phyloP scores from a whole-genome alignment of 768 basidiomycete species.

The Trametes coccinea region DNA sequence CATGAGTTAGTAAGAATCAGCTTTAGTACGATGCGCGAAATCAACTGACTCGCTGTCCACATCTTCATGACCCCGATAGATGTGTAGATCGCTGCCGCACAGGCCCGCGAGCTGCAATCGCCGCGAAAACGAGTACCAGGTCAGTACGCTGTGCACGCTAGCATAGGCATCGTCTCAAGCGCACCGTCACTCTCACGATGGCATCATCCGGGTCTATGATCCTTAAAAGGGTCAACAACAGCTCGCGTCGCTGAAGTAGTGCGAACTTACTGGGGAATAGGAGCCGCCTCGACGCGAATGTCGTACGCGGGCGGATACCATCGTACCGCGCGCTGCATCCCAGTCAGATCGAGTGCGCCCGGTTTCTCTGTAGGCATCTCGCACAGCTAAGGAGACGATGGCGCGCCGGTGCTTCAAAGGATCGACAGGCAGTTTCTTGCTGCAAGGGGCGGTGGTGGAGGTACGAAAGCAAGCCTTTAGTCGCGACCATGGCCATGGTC shows the following conservation, averaged over 20 bases:
- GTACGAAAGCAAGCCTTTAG: too few species aligned
- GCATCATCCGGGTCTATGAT: slow-evolving; percentile 76
- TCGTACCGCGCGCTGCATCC: slow-evolving; percentile 46
- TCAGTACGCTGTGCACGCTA: too few species aligned
- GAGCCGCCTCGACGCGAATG: slow-evolving; percentile 64
- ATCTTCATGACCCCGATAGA: slow-evolving; percentile 65
- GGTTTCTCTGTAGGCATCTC: neutral
- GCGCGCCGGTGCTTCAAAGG: too few species aligned
- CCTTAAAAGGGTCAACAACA: slow-evolving; percentile 36
- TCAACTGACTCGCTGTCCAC: slow-evolving; percentile 52
- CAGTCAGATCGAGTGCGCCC: neutral
- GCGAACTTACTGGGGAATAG: slow-evolving; percentile 49
- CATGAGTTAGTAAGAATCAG: neutral
- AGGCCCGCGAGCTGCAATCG: slow-evolving; percentile 58
- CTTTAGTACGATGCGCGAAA: neutral
- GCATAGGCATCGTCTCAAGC: slow-evolving; percentile 14
- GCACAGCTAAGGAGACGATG: too few species aligned
- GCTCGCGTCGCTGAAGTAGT: neutral
- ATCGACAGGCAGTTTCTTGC: too few species aligned
- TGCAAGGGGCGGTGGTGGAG: too few species aligned
- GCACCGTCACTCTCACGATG: slow-evolving; percentile 71
- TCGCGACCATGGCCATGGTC: too few species aligned
- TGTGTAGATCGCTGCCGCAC: slow-evolving; percentile 75
- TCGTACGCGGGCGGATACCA: slow-evolving; percentile 72
- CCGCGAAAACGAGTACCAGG: neutral